A percentile compares a stretch with the other conserved stretches of the same genome.
These are phyloP conservation scores for Stropharia rugosoannulata DNA, from an alignment of 768 basidiomycete genomes.

Conservation along the genomic window DNA sequence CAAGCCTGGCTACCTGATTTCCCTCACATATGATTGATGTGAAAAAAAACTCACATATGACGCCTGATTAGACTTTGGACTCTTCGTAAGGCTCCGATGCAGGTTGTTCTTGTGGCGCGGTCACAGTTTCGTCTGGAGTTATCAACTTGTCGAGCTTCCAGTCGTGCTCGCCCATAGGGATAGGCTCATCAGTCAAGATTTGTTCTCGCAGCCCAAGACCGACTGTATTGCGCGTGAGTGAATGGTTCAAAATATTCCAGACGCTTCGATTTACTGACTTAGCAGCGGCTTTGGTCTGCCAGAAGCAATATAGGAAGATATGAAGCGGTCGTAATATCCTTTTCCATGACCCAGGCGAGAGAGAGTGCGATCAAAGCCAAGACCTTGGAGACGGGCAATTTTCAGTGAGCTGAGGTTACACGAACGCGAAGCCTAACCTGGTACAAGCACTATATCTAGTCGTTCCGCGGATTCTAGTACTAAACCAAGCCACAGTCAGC, in stretches of 20 bases:
- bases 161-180: constrained; percentile 19
- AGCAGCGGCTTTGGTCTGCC: constrained; percentile 52
- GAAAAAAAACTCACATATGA: too few species aligned
- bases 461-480: constrained; percentile 24
- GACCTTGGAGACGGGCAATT: constrained; percentile 40
- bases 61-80: too few species aligned
- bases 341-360: constrained; percentile 81
- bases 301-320: constrained; percentile 50
- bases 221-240: constrained; percentile 6
- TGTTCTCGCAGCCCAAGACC: constrained; percentile 23
- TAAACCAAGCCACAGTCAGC: constrained; percentile 1
- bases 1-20: too few species aligned
- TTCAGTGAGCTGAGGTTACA: neutral
- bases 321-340: constrained; percentile 80
- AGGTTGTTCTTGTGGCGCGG: too few species aligned
- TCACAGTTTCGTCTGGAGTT: too few species aligned
- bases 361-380: constrained; percentile 70
- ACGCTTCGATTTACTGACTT: constrained; percentile 36
- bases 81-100: too few species aligned
- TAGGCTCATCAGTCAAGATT: constrained; percentile 8
- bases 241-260: neutral
- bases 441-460: constrained; percentile 66
- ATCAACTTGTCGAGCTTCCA: constrained; percentile 23
- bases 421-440: constrained; percentile 42
- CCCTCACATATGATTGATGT: too few species aligned